These are phyloP conservation scores for Colletotrichum godetiae DNA, from an alignment of 2,329 filamentous ascomycete species.

Conservation along the genomic window DNA sequence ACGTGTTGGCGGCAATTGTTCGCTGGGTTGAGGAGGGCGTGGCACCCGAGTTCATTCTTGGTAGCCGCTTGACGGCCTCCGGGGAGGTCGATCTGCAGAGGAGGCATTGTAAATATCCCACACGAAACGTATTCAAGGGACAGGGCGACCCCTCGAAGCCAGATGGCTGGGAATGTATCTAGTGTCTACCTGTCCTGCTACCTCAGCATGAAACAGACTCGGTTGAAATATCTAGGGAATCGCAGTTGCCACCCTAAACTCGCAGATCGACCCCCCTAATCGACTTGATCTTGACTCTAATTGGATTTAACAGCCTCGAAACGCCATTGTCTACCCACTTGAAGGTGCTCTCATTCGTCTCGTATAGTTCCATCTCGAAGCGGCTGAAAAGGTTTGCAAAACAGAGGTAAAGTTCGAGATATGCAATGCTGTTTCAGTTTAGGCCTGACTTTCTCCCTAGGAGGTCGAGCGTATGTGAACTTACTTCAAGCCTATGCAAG, in stretches of 20 bases:
- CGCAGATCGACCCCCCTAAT: neutral
- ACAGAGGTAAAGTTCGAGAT: neutral
- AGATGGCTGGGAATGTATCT: conserved; percentile 44
- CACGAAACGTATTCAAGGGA: conserved; percentile 45
- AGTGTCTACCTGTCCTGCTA: neutral
- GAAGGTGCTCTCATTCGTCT: neutral
- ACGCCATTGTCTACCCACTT: neutral
- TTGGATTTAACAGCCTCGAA: neutral
- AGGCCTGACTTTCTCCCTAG: neutral
- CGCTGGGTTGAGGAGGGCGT: conserved; percentile 59
- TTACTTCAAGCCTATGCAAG: neutral
- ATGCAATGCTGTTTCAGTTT: neutral
- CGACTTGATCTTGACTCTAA: neutral
- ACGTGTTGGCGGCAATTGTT: conserved; percentile 59
- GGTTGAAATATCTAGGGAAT: neutral
- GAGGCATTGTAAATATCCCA: conserved; percentile 49
- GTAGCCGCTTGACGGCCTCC: conserved; percentile 43
- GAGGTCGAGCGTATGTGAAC: neutral
- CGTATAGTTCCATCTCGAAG: neutral
- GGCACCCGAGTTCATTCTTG: conserved; percentile 53
- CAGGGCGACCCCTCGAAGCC: conserved; percentile 40
- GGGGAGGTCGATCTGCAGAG: conserved; percentile 45
- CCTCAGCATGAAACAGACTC: no score
- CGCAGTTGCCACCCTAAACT: neutral
- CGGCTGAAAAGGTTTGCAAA: neutral